A percentile compares a stretch with the other conserved stretches of the same genome.
phyloP scores from a whole-genome alignment of 768 basidiomycete species.

The Lactarius evosmus region DNA sequence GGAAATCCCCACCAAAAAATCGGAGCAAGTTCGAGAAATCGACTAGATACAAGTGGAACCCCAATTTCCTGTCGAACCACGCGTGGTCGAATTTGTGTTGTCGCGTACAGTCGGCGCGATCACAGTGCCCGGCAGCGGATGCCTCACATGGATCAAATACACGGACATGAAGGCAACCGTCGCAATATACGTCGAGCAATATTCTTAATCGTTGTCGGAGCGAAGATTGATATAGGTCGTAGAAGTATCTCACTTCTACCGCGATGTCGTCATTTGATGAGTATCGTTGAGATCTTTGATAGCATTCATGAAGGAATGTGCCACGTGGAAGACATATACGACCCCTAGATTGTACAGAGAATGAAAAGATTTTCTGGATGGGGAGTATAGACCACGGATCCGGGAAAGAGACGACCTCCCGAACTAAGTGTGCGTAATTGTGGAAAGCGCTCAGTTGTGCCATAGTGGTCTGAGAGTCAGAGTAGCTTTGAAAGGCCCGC shows the following conservation, averaged over 20 bases:
- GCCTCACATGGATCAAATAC: constrained; percentile 23
- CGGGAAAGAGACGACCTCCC: not conserved
- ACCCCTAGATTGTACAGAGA: constrained; percentile 4
- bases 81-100: constrained; percentile 9
- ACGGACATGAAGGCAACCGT: constrained; percentile 6
- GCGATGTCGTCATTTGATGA: not conserved
- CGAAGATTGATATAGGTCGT: not conserved
- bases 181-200: constrained; percentile 7
- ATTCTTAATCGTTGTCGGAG: constrained; percentile 16
- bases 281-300: not conserved
- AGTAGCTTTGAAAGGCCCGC: not conserved
- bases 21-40: constrained; percentile 4
- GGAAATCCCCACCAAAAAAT: not conserved
- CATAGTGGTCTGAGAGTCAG: not conserved
- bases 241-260: constrained; percentile 10
- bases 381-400: constrained; percentile 2
- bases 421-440: constrained; percentile 10
- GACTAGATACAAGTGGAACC: constrained; percentile 23
- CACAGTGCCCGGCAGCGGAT: constrained; percentile 9
- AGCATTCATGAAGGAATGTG: constrained; percentile 12
- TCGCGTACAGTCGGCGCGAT: constrained; percentile 9
- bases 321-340: constrained; percentile 12
- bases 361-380: constrained; percentile 16
- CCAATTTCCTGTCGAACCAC: constrained; percentile 21
- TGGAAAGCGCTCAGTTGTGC: constrained; percentile 6